phyloP scores from a whole-genome alignment of 768 basidiomycete genomes.

The Pisolithus albus region DNA sequence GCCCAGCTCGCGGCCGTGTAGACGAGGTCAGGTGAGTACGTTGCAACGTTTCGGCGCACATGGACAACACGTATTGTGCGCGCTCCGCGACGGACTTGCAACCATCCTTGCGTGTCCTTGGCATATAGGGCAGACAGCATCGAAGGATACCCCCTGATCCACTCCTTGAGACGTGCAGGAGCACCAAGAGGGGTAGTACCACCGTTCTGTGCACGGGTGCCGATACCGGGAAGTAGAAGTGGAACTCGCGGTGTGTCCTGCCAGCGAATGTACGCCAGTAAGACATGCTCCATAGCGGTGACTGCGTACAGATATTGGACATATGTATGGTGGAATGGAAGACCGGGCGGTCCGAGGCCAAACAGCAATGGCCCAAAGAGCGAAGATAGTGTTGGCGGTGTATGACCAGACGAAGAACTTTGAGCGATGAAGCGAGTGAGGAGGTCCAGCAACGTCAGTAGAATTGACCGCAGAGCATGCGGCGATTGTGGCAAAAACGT shows the following conservation, averaged over 20 bases:
- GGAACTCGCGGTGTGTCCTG: constrained; percentile 50
- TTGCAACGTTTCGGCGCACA: constrained; percentile 74
- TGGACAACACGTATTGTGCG: constrained; percentile 73
- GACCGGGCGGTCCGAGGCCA: constrained; percentile 55
- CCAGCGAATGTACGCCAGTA: constrained; percentile 83
- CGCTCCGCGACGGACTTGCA: constrained; percentile 68
- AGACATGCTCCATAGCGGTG: constrained; percentile 85
- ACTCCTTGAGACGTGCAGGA: constrained; percentile 82
- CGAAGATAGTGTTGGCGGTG: constrained; percentile 82
- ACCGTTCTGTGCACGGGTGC: constrained; percentile 31
- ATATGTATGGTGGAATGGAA: constrained; percentile 54
- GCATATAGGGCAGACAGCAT: constrained; percentile 62
- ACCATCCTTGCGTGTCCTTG: constrained; percentile 40
- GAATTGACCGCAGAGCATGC: constrained; percentile 49
- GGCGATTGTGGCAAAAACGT: constrained; percentile 54
- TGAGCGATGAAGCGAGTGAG: constrained; percentile 79
- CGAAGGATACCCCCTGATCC: constrained; percentile 84
- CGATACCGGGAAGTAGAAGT: constrained; percentile 20
- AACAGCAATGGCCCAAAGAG: constrained; percentile 89
- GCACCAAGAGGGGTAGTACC: constrained; percentile 58
- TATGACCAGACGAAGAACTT: constrained; percentile 79
- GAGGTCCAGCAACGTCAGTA: constrained; percentile 71
- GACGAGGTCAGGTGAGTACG: constrained; percentile 84
- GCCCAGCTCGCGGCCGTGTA: constrained; percentile 52
- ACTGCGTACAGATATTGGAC: constrained; percentile 71